A percentile compares a stretch with the other conserved stretches of the same genome.
These are phyloP conservation scores for Agapanthus africanus DNA, from an alignment of 106 monocot genomes.

Conservation along the genomic window DNA sequence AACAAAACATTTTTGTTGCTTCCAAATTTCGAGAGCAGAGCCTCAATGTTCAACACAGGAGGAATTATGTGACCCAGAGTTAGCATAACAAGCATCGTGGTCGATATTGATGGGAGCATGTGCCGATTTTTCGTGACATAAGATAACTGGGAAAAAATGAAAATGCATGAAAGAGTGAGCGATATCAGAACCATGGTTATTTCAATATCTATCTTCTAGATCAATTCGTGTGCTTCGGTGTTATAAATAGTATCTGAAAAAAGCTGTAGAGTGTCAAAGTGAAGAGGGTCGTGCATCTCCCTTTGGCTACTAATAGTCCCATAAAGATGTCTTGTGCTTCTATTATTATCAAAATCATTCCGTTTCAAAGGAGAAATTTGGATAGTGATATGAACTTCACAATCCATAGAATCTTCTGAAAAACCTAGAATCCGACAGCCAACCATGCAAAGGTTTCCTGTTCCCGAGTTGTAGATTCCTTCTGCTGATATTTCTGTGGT, in stretches of 20 bases:
- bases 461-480: slow-evolving; percentile 39
- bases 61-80: slow-evolving; percentile 55
- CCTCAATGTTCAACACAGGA: slow-evolving; percentile 57
- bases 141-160: slow-evolving; percentile 49
- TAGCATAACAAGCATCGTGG: slow-evolving; percentile 58
- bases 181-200: slow-evolving; percentile 55
- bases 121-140: slow-evolving; percentile 39
- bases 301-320: slow-evolving; percentile 60
- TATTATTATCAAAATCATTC: slow-evolving; percentile 7
- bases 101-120: slow-evolving; percentile 52
- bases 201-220: slow-evolving; percentile 65
- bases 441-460: slow-evolving; percentile 45
- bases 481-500: slow-evolving; percentile 36
- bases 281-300: slow-evolving; percentile 38
- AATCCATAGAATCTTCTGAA: slow-evolving; percentile 21
- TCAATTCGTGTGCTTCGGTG: slow-evolving; percentile 25
- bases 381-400: slow-evolving; percentile 31
- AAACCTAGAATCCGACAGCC: slow-evolving; percentile 19
- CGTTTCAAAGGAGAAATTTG: slow-evolving; percentile 38
- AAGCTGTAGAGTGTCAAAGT: slow-evolving; percentile 44
- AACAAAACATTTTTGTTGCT: slow-evolving; percentile 31
- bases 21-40: slow-evolving; percentile 21
- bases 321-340: slow-evolving; percentile 22
- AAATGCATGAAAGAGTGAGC: slow-evolving; percentile 45
- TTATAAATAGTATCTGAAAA: slow-evolving; percentile 33